These are phyloP conservation scores for Cyphellophora europaea DNA, from an alignment of 2,329 filamentous ascomycete genomes.

Conservation along the genomic window DNA sequence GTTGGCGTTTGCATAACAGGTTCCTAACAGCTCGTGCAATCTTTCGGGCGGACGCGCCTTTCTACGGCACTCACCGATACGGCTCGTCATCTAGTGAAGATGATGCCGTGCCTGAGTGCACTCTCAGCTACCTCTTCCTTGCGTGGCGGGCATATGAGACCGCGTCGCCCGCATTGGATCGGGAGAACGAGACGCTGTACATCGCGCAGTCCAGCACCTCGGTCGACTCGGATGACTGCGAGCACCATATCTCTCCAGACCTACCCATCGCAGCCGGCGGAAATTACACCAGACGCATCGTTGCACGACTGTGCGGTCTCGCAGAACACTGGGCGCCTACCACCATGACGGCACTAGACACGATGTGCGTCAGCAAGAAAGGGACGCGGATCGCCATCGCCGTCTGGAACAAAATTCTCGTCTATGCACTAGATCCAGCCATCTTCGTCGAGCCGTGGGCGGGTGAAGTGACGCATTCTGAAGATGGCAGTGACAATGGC, in stretches of 20 bases:
- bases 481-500: not conserved
- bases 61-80: constrained; percentile 29
- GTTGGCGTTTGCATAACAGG: not conserved
- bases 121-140: too few species aligned
- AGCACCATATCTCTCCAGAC: too few species aligned
- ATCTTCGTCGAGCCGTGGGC: constrained; percentile 25
- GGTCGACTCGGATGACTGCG: too few species aligned
- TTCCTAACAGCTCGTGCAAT: constrained; percentile 12
- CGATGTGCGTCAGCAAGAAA: constrained; percentile 20
- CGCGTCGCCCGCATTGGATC: too few species aligned
- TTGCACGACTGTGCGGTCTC: constrained; percentile 11
- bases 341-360: constrained; percentile 29
- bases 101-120: too few species aligned
- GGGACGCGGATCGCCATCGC: constrained; percentile 32
- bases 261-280: too few species aligned
- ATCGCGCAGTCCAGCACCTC: too few species aligned
- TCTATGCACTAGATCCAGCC: constrained; percentile 31
- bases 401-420: constrained; percentile 31
- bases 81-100: too few species aligned
- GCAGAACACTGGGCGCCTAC: constrained; percentile 19
- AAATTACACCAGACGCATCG: constrained; percentile 23
- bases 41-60: constrained; percentile 30
- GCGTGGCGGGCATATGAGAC: too few species aligned
- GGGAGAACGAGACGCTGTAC: too few species aligned
- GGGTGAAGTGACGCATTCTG: constrained; percentile 6